Evolutionary conservation across 371 early-diverging fungal genomes (phyloP).

Genomic region (Rhizopus delemar): DNA sequence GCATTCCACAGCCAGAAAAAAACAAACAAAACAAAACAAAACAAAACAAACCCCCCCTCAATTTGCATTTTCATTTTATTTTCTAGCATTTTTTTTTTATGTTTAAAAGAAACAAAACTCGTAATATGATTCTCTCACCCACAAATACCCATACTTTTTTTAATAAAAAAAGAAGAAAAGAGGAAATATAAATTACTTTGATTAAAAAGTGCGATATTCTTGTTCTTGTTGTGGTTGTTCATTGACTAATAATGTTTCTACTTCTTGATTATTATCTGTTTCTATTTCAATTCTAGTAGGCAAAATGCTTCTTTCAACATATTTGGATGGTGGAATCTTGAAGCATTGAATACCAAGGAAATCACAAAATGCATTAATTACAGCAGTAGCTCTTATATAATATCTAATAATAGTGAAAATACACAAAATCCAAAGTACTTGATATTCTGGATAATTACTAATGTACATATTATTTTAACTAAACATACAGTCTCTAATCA

Average conservation of each 20-base stretch:
- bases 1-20: constrained; percentile 11
- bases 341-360: constrained; percentile 84
- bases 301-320: constrained; percentile 5
- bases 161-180: constrained; percentile 1
- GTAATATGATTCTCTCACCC: constrained; percentile 1
- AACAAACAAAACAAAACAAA: constrained; percentile 7
- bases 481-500: neutral
- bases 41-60: neutral
- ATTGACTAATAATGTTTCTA: constrained; percentile 26
- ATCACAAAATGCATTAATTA: constrained; percentile 84
- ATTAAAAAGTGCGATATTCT: constrained; percentile 8
- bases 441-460: constrained; percentile 14
- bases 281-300: neutral
- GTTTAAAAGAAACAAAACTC: neutral
- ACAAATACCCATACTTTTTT: neutral
- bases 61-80: constrained; percentile 9
- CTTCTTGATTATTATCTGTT: constrained; percentile 18
- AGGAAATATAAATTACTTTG: neutral
- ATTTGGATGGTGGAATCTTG: constrained; percentile 58
- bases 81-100: constrained; percentile 7
- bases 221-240: constrained; percentile 12
- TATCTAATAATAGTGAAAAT: constrained; percentile 66
- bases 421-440: constrained; percentile 5
- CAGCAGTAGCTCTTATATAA: constrained; percentile 76
- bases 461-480: neutral